These are phyloP conservation scores for Alternaria sp. DNA, from an alignment of 2,329 filamentous ascomycete species.

Conservation along the genomic window DNA sequence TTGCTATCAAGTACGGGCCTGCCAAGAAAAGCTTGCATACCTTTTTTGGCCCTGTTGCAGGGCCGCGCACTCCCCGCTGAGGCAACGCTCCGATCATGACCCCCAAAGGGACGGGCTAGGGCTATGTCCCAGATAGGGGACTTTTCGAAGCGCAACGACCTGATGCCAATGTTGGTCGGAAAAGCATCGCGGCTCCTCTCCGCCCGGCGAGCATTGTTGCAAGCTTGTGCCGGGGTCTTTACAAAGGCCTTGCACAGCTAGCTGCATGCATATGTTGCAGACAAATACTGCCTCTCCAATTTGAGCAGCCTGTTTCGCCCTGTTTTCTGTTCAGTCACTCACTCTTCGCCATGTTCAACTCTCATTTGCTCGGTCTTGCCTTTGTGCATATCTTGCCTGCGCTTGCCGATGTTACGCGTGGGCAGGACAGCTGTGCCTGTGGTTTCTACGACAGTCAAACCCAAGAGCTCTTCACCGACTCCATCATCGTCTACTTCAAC, in stretches of 20 bases:
- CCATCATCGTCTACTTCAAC: conserved; percentile 61
- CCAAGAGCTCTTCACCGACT: conserved; percentile 56
- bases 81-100: conserved; percentile 14
- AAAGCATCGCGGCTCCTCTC: conserved; percentile 16
- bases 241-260: conserved; percentile 4
- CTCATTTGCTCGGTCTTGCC: conserved; percentile 19
- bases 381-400: conserved; percentile 24
- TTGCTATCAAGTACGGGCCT: conserved; percentile 4
- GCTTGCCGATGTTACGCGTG: conserved; percentile 28
- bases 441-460: conserved; percentile 56
- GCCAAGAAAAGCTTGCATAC: conserved; percentile 16
- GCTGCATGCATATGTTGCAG: conserved; percentile 4
- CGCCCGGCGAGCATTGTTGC: conserved; percentile 12
- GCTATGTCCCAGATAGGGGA: conserved; percentile 15
- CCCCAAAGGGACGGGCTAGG: conserved; percentile 11
- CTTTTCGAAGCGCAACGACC: conserved; percentile 2
- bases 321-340: conserved; percentile 16
- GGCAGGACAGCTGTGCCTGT: conserved; percentile 53
- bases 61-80: conserved; percentile 12
- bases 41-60: conserved; percentile 14
- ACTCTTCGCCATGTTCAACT: conserved; percentile 23
- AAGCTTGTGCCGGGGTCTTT: conserved; percentile 5
- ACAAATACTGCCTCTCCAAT: conserved; percentile 12
- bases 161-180: neutral
- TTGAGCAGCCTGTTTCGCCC: conserved; percentile 10